These are phyloP conservation scores for Penicillium verrucosum DNA, from an alignment of 2,329 filamentous ascomycete genomes.

Conservation along the genomic window DNA sequence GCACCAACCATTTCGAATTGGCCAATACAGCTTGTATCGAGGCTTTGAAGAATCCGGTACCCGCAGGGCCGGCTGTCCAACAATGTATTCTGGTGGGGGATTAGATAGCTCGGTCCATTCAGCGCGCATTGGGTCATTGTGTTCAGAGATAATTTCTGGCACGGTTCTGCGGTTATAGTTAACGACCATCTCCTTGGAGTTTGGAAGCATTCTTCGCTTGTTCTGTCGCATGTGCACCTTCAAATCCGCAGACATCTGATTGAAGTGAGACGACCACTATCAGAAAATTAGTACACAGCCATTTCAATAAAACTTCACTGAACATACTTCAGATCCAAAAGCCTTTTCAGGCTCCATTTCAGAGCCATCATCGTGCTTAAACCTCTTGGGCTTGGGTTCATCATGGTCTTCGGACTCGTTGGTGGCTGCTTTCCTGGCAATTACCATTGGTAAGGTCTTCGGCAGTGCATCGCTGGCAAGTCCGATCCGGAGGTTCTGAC, in stretches of 20 bases:
- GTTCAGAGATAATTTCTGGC: constrained; percentile 83
- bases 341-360: constrained; percentile 65
- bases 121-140: constrained; percentile 90
- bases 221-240: constrained; percentile 88
- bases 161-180: constrained; percentile 87
- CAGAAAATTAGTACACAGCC: not conserved
- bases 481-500: constrained; percentile 90
- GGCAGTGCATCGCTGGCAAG: constrained; percentile 94
- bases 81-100: constrained; percentile 72
- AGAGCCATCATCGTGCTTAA: constrained; percentile 55
- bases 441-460: constrained; percentile 89
- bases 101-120: constrained; percentile 84
- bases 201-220: constrained; percentile 93
- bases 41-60: constrained; percentile 87
- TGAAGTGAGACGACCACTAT: constrained; percentile 64
- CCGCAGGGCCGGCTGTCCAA: constrained; percentile 76
- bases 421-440: constrained; percentile 72
- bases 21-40: constrained; percentile 91
- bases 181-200: constrained; percentile 90
- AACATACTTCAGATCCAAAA: constrained; percentile 77
- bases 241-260: constrained; percentile 78
- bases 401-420: constrained; percentile 81
- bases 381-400: constrained; percentile 68
- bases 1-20: constrained; percentile 77
- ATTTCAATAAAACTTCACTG: not conserved